Conservation (phyloP, 2,329 filamentous ascomycete species). For the Fusarium multiceps region DNA sequence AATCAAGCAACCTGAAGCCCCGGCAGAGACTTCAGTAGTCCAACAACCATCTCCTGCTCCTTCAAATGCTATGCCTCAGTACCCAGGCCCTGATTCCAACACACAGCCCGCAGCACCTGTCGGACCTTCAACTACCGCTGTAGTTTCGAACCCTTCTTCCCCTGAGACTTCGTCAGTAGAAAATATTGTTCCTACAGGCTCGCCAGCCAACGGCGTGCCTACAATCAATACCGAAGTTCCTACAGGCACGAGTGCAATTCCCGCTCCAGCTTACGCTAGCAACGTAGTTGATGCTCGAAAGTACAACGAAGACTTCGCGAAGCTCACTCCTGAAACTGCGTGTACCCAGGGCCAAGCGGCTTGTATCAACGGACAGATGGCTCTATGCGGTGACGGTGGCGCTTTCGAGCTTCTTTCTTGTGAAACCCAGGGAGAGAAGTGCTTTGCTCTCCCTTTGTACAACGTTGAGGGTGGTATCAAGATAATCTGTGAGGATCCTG, state of each 20-base stretch:
- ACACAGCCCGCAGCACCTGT: slow-evolving; percentile 11
- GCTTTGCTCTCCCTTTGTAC: slow-evolving; percentile 67
- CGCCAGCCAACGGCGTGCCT: slow-evolving; percentile 54
- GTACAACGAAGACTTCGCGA: slow-evolving; percentile 61
- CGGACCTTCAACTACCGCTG: slow-evolving; percentile 7
- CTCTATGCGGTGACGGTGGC: slow-evolving; percentile 56
- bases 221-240: slow-evolving; percentile 54
- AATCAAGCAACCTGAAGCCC: background rate
- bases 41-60: slow-evolving; percentile 21
- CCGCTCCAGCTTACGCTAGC: slow-evolving; percentile 55
- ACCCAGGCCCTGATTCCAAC: slow-evolving; percentile 10
- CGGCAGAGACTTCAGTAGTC: slow-evolving; percentile 11
- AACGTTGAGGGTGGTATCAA: slow-evolving; percentile 57
- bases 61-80: slow-evolving; percentile 6
- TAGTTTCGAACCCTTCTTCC: slow-evolving; percentile 27
- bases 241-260: slow-evolving; percentile 54
- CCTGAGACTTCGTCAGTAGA: slow-evolving; percentile 14
- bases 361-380: slow-evolving; percentile 63
- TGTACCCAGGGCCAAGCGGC: slow-evolving; percentile 62
- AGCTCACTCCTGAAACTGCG: slow-evolving; percentile 57
- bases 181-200: slow-evolving; percentile 33
- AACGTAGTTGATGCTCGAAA: slow-evolving; percentile 59
- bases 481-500: slow-evolving; percentile 59
- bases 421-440: slow-evolving; percentile 48
- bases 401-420: slow-evolving; percentile 57